Conservation (phyloP, 441 rosid genomes). For the Gossypium trilobum region DNA sequence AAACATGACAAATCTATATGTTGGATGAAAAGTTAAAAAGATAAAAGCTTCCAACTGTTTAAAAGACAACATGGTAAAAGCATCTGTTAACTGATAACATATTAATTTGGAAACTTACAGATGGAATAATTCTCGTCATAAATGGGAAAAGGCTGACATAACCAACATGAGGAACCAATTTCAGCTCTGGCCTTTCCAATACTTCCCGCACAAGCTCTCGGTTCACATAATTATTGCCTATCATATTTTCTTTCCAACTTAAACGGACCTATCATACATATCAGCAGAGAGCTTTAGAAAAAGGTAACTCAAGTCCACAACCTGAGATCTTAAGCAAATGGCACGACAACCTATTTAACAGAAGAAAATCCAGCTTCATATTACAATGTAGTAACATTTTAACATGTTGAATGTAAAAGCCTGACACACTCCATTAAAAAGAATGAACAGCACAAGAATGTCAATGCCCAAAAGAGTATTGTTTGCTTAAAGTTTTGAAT, state of each 20-base stretch:
- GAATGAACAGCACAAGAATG: neutral
- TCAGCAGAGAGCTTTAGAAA: constrained; percentile 1
- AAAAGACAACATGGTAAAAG: neutral
- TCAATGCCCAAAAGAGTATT: constrained; percentile 1
- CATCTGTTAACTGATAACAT: neutral
- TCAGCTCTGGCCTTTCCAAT: constrained; percentile 47
- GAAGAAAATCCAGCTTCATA: neutral
- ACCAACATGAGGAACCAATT: constrained; percentile 84
- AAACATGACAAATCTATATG: neutral
- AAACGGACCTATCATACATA: constrained; percentile 59
- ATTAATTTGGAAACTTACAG: constrained; percentile 47
- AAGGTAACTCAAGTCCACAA: neutral
- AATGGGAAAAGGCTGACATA: constrained; percentile 95
- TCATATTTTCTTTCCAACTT: constrained; percentile 61
- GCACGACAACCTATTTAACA: neutral
- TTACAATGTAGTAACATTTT: neutral
- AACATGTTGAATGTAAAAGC: neutral
- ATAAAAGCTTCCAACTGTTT: neutral
- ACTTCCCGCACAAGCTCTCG: constrained; percentile 79
- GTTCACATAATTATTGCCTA: constrained; percentile 42
- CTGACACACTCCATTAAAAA: neutral
- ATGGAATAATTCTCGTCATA: constrained; percentile 71
- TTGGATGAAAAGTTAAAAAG: neutral
- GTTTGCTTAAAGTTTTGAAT: constrained; percentile 2
- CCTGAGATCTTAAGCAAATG: neutral